phyloP scores from a whole-genome alignment of 768 basidiomycete species.

The Pleurotus citrinopileatus region DNA sequence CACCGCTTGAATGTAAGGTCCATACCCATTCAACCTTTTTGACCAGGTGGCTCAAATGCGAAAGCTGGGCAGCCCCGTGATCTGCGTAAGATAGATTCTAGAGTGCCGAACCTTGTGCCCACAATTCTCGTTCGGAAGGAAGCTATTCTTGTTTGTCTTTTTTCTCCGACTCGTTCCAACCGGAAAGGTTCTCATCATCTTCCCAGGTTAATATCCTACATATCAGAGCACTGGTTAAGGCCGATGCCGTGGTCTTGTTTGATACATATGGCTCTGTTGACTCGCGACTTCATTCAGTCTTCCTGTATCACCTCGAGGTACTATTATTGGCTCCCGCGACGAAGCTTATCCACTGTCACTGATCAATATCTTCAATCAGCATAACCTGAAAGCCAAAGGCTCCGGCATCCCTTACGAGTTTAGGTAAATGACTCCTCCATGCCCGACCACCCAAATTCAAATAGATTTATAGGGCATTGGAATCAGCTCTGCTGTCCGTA shows the following conservation, averaged over 20 bases:
- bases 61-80: slow-evolving; percentile 72
- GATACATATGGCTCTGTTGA: slow-evolving; percentile 89
- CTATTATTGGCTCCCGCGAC: slow-evolving; percentile 11
- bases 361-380: slow-evolving; percentile 38
- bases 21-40: slow-evolving; percentile 15
- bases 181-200: slow-evolving; percentile 13
- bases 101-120: slow-evolving; percentile 91
- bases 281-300: slow-evolving; percentile 82
- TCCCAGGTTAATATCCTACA: slow-evolving; percentile 87
- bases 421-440: slow-evolving; percentile 45
- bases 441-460: slow-evolving; percentile 11
- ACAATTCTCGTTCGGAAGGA: slow-evolving; percentile 89
- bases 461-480: slow-evolving; percentile 65
- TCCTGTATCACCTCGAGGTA: slow-evolving; percentile 86
- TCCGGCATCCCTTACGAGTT: slow-evolving; percentile 84
- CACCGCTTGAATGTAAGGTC: slow-evolving; percentile 84
- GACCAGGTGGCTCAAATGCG: slow-evolving; percentile 8
- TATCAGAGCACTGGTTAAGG: slow-evolving; percentile 92
- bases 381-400: slow-evolving; percentile 75
- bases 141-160: slow-evolving; percentile 71
- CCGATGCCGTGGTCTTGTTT: slow-evolving; percentile 87
- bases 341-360: background rate
- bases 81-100: slow-evolving; percentile 93
- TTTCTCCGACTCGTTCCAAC: slow-evolving; percentile 5
- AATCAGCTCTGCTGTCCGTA: slow-evolving; percentile 90